Conservation (phyloP, 1,284 basidiomycete genomes). For the Mycena citricolor region DNA sequence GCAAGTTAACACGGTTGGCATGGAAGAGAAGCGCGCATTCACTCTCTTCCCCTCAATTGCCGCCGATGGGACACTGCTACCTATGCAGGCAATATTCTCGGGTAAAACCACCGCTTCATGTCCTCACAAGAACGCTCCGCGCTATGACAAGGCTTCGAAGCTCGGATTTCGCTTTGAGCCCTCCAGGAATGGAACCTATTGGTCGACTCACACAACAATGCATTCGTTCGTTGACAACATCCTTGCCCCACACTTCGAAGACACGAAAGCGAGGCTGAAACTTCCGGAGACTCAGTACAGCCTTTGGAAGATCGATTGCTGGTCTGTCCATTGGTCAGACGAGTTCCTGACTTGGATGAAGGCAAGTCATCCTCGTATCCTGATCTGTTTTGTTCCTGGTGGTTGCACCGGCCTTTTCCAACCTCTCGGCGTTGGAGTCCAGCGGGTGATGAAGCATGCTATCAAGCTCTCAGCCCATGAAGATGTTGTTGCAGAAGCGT, state of each 20-base stretch:
- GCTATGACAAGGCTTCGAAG: constrained; percentile 12
- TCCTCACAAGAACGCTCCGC: constrained; percentile 7
- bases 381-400: constrained; percentile 29
- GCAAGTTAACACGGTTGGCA: constrained; percentile 30
- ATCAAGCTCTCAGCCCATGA: constrained; percentile 25
- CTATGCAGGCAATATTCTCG: constrained; percentile 31
- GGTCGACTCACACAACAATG: constrained; percentile 15
- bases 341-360: constrained; percentile 30
- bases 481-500: constrained; percentile 24
- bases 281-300: constrained; percentile 12
- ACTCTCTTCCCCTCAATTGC: constrained; percentile 32
- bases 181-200: constrained; percentile 9
- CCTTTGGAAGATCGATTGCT: constrained; percentile 28
- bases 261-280: constrained; percentile 3
- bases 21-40: constrained; percentile 36
- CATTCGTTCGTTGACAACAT: constrained; percentile 23
- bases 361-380: constrained; percentile 24
- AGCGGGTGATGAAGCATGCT: constrained; percentile 27
- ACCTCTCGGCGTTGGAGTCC: constrained; percentile 31
- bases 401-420: constrained; percentile 30
- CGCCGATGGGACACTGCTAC: constrained; percentile 29
- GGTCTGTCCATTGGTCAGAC: constrained; percentile 28
- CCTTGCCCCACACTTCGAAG: constrained; percentile 26
- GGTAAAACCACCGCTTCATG: constrained; percentile 22
- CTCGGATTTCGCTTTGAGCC: constrained; percentile 25